phyloP scores from a whole-genome alignment of 495 filamentous ascomycete genomes.

The Elaphomyces granulatus region DNA sequence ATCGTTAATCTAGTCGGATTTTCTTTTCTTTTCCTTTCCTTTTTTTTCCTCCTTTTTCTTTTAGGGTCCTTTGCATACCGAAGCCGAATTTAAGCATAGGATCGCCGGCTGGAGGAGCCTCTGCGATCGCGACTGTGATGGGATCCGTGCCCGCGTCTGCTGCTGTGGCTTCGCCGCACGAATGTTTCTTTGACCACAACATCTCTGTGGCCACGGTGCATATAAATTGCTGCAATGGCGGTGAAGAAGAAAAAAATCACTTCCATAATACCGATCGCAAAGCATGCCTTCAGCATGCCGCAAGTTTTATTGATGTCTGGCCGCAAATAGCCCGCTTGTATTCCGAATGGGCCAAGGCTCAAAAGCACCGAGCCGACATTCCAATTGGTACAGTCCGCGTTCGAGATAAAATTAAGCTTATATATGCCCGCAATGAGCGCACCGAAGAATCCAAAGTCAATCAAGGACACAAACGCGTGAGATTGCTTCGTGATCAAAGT shows the following conservation, averaged over 20 bases:
- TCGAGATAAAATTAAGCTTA: slow-evolving; percentile 54
- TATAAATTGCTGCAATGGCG: slow-evolving; percentile 40
- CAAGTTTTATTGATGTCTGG: slow-evolving; percentile 56
- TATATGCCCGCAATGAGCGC: slow-evolving; percentile 71
- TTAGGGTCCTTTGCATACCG: too few species aligned
- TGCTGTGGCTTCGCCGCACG: slow-evolving; percentile 29
- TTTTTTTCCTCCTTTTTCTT: background rate
- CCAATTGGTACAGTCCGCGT: slow-evolving; percentile 50
- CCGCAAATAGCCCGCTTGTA: slow-evolving; percentile 23
- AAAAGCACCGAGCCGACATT: slow-evolving; percentile 33
- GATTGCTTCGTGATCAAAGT: slow-evolving; percentile 66
- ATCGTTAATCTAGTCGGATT: slow-evolving; percentile 3
- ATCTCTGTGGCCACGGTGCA: slow-evolving; percentile 33
- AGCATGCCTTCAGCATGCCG: slow-evolving; percentile 76
- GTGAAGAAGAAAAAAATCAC: slow-evolving; percentile 69
- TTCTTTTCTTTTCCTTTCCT: background rate
- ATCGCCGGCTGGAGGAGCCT: slow-evolving; percentile 19
- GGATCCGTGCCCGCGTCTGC: slow-evolving; percentile 26
- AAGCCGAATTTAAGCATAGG: too few species aligned
- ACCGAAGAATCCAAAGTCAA: slow-evolving; percentile 72
- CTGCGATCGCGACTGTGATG: slow-evolving; percentile 4
- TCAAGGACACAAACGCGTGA: slow-evolving; percentile 57
- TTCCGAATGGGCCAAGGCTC: slow-evolving; percentile 46
- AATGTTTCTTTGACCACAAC: slow-evolving; percentile 31
- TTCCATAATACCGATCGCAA: slow-evolving; percentile 82